A percentile compares a stretch with the other conserved stretches of the same genome.
These are phyloP conservation scores for Populus hybrid DNA, from an alignment of 441 rosid species.

Conservation along the genomic window DNA sequence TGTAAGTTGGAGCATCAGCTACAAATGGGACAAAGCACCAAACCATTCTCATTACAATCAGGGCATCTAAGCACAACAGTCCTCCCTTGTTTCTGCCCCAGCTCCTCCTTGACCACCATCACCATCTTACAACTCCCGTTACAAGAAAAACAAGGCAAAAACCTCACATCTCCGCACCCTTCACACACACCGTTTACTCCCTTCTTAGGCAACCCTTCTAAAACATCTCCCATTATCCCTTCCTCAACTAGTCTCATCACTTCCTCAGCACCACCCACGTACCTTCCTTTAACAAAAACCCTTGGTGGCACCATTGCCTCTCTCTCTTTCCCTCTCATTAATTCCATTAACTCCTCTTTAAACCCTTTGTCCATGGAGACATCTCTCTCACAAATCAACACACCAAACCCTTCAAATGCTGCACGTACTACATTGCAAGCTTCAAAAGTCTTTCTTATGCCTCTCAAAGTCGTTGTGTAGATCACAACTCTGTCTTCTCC, in stretches of 20 bases:
- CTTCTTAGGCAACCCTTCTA: conserved; percentile 52
- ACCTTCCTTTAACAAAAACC: conserved; percentile 68
- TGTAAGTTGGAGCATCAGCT: conserved; percentile 32
- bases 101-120: conserved; percentile 34
- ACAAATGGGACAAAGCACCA: conserved; percentile 84
- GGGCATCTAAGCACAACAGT: conserved; percentile 51
- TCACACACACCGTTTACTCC: conserved; percentile 46
- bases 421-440: conserved; percentile 71
- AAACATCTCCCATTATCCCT: conserved; percentile 51
- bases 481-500: conserved; percentile 71
- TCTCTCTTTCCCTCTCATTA: conserved; percentile 47
- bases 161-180: conserved; percentile 76
- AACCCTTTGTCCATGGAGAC: conserved; percentile 83
- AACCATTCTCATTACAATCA: conserved; percentile 82
- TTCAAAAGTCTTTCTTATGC: conserved; percentile 73
- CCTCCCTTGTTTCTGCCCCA: conserved; percentile 17
- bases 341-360: conserved; percentile 55
- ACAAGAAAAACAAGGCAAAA: conserved; percentile 73
- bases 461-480: conserved; percentile 74
- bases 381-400: conserved; percentile 69
- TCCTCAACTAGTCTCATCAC: conserved; percentile 63
- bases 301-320: conserved; percentile 47
- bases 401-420: conserved; percentile 47
- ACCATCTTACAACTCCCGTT: conserved; percentile 78
- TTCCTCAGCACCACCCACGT: conserved; percentile 75